These are phyloP conservation scores for Amborella trichopoda DNA, from an alignment of 164 flowering plant species.

Conservation along the genomic window DNA sequence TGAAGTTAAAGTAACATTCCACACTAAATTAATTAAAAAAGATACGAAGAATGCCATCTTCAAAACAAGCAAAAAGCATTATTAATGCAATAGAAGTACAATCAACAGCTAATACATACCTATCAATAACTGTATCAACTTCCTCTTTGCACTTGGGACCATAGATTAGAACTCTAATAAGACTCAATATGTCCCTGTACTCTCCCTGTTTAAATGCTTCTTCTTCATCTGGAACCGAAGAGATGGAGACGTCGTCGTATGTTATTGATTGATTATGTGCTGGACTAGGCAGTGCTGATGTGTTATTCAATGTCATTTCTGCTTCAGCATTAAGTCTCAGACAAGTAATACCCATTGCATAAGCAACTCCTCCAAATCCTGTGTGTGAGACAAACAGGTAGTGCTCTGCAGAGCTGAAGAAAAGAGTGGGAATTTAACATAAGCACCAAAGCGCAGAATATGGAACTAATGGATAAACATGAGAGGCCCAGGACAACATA, in stretches of 20 bases:
- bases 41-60: too few relatives aligned
- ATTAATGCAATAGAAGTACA: too few relatives aligned
- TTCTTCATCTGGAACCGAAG: slow-evolving; percentile 30
- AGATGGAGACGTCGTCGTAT: slow-evolving; percentile 17
- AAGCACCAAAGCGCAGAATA: background rate
- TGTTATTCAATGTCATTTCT: too few relatives aligned
- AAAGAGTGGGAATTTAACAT: slow-evolving; percentile 4
- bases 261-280: slow-evolving; percentile 9
- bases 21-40: too few relatives aligned
- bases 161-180: slow-evolving; percentile 72
- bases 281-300: too few relatives aligned
- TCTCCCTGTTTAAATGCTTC: slow-evolving; percentile 64
- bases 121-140: slow-evolving; percentile 65
- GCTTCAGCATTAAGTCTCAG: slow-evolving; percentile 47
- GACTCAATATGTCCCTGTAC: slow-evolving; percentile 78
- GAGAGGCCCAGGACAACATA: slow-evolving; percentile 9
- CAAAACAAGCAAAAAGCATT: too few relatives aligned
- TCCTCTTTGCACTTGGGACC: slow-evolving; percentile 89
- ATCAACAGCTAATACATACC: too few relatives aligned
- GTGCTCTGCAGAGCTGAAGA: slow-evolving; percentile 60
- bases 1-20: too few relatives aligned
- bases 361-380: slow-evolving; percentile 89
- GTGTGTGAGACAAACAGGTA: slow-evolving; percentile 93
- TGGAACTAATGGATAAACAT: background rate
- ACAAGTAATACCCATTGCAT: slow-evolving; percentile 91